Base-by-base conservation (phyloP, 441 rosid genomes). In the Arabidopsis lyrata region DNA sequence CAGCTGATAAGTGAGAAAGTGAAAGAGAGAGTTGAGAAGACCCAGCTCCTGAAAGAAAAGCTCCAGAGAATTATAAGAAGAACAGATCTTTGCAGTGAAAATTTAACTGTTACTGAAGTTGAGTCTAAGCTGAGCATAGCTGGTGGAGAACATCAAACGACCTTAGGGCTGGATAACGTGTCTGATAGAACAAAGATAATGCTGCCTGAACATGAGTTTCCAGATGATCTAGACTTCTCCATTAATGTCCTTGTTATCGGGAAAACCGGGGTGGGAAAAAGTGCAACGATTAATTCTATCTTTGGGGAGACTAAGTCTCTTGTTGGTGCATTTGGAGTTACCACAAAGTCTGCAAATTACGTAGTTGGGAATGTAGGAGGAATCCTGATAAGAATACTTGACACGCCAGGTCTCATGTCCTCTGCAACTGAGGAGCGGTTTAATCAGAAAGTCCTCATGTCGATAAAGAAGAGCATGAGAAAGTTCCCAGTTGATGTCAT, bases 211-310 rank as follows among this genome's bases (percentile, higher is more conserved):
- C 81, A 55, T 44, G 85, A 86, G 68, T 70, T 74, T 5, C 78
- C 80, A 62, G 84, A 77, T 61, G 83, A 81, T 70, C 53, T 82
- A 15, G 79, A 86, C 69, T 86, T 90, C 73, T 83, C 82, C 69
- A 69, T 90, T 80, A 90, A 81, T 72, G 80, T 94, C 74, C 70
- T 94, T 82, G 92, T 88, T 75, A 80, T 94, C 0, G 97, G 97
- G 68, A 94, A 88, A 86, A 83, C 91, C 13, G 97, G 99, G 12
- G 99, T 88, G 16, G 97, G 97, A 14, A 91, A 94, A 81, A 94
- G 99, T 81, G 93, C 99, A 16, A 92, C 94, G 15, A 60, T 92
- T 72, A 94, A 92, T 79, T 94, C 99, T 6, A 83, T 94, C 66
- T 86, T 92, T 45, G 75, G 88, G 0, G 84, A 90, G 80, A 76